Percentiles rank a stretch among this genome's conserved stretches.
These are phyloP conservation scores for Buxus sempervirens DNA, from an alignment of 164 flowering plant species.

Conservation along the genomic window DNA sequence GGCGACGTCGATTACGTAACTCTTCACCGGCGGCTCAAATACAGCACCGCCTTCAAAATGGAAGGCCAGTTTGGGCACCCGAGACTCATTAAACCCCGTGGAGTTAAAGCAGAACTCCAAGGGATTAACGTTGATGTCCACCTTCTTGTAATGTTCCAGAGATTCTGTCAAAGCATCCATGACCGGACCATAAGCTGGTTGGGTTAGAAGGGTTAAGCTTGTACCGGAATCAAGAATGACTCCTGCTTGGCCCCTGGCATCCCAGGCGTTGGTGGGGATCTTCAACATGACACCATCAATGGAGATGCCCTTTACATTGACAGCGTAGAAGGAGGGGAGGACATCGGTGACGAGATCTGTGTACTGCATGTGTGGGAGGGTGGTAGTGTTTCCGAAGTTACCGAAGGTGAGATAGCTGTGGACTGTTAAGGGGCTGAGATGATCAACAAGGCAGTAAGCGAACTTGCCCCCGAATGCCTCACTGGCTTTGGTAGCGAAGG, in stretches of 20 bases:
- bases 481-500: slow-evolving; percentile 39
- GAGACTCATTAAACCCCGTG: slow-evolving; percentile 21
- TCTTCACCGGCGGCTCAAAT: slow-evolving; percentile 48
- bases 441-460: slow-evolving; percentile 76
- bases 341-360: slow-evolving; percentile 31
- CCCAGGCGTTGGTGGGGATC: slow-evolving; percentile 36
- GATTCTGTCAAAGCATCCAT: slow-evolving; percentile 22
- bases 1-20: slow-evolving; percentile 36
- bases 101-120: slow-evolving; percentile 60
- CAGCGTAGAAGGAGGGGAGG: slow-evolving; percentile 26
- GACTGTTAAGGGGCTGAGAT: slow-evolving; percentile 46
- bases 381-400: too few relatives aligned
- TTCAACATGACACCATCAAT: slow-evolving; percentile 23
- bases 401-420: slow-evolving; percentile 57
- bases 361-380: slow-evolving; percentile 15
- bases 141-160: slow-evolving; percentile 7
- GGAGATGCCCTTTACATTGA: slow-evolving; percentile 39
- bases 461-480: slow-evolving; percentile 47
- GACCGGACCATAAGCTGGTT: slow-evolving; percentile 35
- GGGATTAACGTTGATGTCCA: slow-evolving; percentile 24
- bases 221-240: slow-evolving; percentile 45
- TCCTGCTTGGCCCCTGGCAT: slow-evolving; percentile 29
- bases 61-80: slow-evolving; percentile 45
- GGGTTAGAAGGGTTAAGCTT: slow-evolving; percentile 28
- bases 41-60: slow-evolving; percentile 56